Conservation (phyloP, 1,284 basidiomycete genomes). For the Ustilago bromivora region DNA sequence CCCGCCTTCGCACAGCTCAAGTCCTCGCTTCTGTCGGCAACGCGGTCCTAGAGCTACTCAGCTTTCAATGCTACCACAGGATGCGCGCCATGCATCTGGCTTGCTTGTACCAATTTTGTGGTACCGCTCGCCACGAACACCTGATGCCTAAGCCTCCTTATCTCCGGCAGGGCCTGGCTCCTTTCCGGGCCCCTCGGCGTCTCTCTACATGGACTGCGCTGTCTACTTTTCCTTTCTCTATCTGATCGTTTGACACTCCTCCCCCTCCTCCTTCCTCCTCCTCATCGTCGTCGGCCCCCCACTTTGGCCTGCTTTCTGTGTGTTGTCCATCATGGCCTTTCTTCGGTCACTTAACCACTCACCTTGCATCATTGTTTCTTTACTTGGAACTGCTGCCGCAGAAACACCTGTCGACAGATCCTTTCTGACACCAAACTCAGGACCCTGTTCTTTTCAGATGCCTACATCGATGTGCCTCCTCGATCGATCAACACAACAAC, state of each 20-base stretch:
- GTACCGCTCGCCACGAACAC: conserved; percentile 29
- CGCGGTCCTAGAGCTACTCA: conserved; percentile 12
- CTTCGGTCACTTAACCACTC: background rate
- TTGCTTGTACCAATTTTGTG: conserved; percentile 26
- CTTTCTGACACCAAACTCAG: background rate
- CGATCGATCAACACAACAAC: conserved; percentile 10
- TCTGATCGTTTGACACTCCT: background rate
- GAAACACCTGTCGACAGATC: conserved; percentile 5
- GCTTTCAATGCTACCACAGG: background rate
- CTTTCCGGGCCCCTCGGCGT: conserved; percentile 26
- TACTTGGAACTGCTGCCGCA: conserved; percentile 4
- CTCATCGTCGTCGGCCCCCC: background rate
- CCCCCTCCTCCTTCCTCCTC: background rate
- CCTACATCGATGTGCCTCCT: conserved; percentile 7
- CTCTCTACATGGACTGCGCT: conserved; percentile 17
- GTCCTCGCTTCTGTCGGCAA: conserved; percentile 1
- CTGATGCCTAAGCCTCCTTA: conserved; percentile 15
- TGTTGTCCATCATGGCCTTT: conserved; percentile 7
- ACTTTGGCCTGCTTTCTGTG: background rate
- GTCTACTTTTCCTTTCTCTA: background rate
- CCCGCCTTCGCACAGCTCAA: background rate
- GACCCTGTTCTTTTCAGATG: background rate
- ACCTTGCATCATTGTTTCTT: conserved; percentile 1
- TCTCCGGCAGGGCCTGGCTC: conserved; percentile 31
- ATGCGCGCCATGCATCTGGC: background rate